Evolutionary conservation across 768 basidiomycete species (phyloP).

Genomic region (Xerocomus potaroensis): DNA sequence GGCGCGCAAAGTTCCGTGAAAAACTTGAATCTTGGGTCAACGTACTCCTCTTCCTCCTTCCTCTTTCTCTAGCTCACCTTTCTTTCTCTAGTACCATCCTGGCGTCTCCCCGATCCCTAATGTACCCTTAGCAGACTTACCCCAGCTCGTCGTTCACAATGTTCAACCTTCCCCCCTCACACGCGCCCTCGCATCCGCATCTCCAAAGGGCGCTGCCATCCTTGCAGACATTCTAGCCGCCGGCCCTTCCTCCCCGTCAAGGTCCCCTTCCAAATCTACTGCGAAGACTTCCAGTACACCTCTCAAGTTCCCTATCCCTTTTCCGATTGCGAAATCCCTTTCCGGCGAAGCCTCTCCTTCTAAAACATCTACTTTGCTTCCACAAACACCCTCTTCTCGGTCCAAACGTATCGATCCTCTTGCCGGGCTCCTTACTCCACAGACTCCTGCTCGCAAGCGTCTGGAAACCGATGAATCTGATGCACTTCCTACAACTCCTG

Average conservation of each 20-base stretch:
- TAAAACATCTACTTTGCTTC: slow-evolving; percentile 50
- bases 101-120: slow-evolving; percentile 42
- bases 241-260: slow-evolving; percentile 35
- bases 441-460: slow-evolving; percentile 41
- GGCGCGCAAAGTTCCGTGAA: slow-evolving; percentile 51
- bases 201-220: slow-evolving; percentile 51
- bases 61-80: slow-evolving; percentile 6
- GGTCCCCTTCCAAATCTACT: slow-evolving; percentile 38
- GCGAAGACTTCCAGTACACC: slow-evolving; percentile 10
- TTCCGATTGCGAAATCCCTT: slow-evolving; percentile 40
- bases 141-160: slow-evolving; percentile 43
- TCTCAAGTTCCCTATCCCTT: slow-evolving; percentile 33
- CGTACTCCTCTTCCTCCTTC: slow-evolving; percentile 35
- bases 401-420: slow-evolving; percentile 33
- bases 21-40: slow-evolving; percentile 65
- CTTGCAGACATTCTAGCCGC: slow-evolving; percentile 32
- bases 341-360: slow-evolving; percentile 38
- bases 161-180: slow-evolving; percentile 66
- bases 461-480: slow-evolving; percentile 36
- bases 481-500: slow-evolving; percentile 61
- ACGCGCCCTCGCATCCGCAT: slow-evolving; percentile 65
- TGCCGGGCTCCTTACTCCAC: slow-evolving; percentile 34
- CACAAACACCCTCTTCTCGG: slow-evolving; percentile 60
- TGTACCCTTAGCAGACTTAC: slow-evolving; percentile 64
- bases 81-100: slow-evolving; percentile 45